Evolutionary conservation across 2,329 filamentous ascomycete species (phyloP), one percentile per base, ranked within the genome.

Genomic region (Cytospora piceicola): DNA sequence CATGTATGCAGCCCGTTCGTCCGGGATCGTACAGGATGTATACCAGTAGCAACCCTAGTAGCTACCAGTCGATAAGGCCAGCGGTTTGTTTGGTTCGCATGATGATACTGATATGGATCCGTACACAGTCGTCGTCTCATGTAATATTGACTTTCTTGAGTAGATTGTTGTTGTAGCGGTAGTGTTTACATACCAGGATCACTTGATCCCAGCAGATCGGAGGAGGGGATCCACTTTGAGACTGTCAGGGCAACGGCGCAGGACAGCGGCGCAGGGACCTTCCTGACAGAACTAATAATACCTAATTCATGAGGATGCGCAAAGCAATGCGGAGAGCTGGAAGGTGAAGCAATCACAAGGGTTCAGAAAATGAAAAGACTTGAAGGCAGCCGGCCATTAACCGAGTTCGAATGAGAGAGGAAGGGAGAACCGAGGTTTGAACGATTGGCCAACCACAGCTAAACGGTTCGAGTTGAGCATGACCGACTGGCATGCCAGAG

Each of bases 161-260:
- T 22, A 11, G 15, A 20, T 42, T 22, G 42, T n/a, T 49, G 46
- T 49, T 49, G n/a, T 12, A 24, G 22, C 24, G 58, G 65, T 58
- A 53, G 39, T 36, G 11, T 29, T 39, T 36, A 54, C 32, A 51
- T 57, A 32, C 30, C 57, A 30, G 49, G n/a, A 60, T 57, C 55
- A n/a, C 29, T 56, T 29, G 12, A 34, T n/a, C 56, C 42, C 34
- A 49, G 56, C 46, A 46, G 62, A 58, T 67, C 65, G 53, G 62
- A 58, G 64, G 61, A 49, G 57, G 39, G 39, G 6, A 4, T 9
- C 65, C 56, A 60, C 56, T 61, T 64, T 34, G 56, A 29, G 58
- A 61, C 58, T 67, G 63, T 49, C 55, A 56, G 65, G 64, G 62
- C 62, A 67, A 65, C 62, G 62, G 63, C 61, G 56, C 51, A 30